Evolutionary conservation across 31 red algal species (phyloP).

Genomic region (Porphyra umbilicalis): DNA sequence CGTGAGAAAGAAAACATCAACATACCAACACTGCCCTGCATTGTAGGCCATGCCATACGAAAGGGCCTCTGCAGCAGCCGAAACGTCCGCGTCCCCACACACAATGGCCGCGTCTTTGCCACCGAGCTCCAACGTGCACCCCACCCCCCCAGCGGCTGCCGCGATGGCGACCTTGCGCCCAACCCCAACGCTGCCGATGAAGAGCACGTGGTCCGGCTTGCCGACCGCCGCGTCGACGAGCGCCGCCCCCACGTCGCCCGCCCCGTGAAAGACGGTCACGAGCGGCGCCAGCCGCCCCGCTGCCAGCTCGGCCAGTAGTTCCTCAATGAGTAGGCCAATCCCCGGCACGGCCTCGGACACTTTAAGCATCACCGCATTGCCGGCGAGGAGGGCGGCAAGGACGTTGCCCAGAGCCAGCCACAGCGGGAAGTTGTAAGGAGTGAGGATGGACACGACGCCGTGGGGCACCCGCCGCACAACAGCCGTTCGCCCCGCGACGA

Average conservation of each 20-base stretch:
- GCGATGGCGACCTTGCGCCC: conserved; percentile 59
- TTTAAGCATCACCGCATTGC: conserved; percentile 91
- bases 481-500: conserved; percentile 1
- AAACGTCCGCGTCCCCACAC: conserved; percentile 62
- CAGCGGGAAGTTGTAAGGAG: conserved; percentile 97
- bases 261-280: conserved; percentile 62
- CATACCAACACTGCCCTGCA: background rate
- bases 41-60: background rate
- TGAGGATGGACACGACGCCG: conserved; percentile 85
- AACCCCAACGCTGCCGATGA: conserved; percentile 79
- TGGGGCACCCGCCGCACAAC: conserved; percentile 75
- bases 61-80: background rate
- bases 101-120: conserved; percentile 93
- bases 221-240: conserved; percentile 44
- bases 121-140: conserved; percentile 85
- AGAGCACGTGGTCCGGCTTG: conserved; percentile 65
- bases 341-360: conserved; percentile 37
- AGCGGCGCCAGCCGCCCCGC: background rate
- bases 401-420: conserved; percentile 83
- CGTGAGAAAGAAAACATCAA: no score
- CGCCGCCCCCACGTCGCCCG: conserved; percentile 46
- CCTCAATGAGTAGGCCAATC: conserved; percentile 26
- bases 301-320: conserved; percentile 26
- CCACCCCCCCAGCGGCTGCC: conserved; percentile 57
- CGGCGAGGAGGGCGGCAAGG: conserved; percentile 75